A percentile compares a stretch with the other conserved stretches of the same genome.
phyloP scores from a whole-genome alignment of 1,139 yeast species.

The Protomyces gravidus region DNA sequence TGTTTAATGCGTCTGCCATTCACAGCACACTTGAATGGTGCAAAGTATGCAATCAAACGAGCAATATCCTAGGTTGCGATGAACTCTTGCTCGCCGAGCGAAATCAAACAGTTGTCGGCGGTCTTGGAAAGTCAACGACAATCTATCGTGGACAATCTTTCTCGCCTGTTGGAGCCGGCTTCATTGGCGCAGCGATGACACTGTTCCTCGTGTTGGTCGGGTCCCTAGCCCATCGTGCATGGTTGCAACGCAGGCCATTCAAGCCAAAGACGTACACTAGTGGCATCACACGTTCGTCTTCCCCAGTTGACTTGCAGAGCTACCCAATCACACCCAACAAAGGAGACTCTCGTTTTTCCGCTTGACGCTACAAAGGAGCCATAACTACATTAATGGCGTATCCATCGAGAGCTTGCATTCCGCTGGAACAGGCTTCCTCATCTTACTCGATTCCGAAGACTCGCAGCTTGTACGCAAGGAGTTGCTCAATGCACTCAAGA shows the following conservation, averaged over 20 bases:
- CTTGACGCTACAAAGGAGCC: too few species aligned
- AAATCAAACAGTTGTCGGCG: background rate
- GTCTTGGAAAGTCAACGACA: background rate
- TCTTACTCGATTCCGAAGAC: conserved; percentile 1
- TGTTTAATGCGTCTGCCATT: conserved; percentile 17
- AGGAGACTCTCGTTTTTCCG: background rate
- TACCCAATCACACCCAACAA: background rate
- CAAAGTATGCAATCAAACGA: conserved; percentile 16
- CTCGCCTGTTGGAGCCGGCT: conserved; percentile 26
- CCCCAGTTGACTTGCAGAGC: background rate
- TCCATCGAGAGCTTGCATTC: conserved; percentile 1
- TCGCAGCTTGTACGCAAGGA: background rate
- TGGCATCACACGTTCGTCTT: background rate
- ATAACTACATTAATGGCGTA: conserved; percentile 8
- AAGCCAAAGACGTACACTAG: background rate
- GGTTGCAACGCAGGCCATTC: background rate
- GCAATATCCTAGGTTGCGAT: conserved; percentile 16
- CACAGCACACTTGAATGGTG: conserved; percentile 23
- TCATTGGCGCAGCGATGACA: conserved; percentile 24
- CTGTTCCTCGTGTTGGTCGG: background rate
- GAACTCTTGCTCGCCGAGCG: conserved; percentile 8
- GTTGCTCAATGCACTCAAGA: conserved; percentile 9
- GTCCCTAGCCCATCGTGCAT: background rate
- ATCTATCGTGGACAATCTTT: background rate
- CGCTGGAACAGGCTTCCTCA: background rate